phyloP scores from a whole-genome alignment of 352 stramenopile genomes.

The Globisporangium perplexum region DNA sequence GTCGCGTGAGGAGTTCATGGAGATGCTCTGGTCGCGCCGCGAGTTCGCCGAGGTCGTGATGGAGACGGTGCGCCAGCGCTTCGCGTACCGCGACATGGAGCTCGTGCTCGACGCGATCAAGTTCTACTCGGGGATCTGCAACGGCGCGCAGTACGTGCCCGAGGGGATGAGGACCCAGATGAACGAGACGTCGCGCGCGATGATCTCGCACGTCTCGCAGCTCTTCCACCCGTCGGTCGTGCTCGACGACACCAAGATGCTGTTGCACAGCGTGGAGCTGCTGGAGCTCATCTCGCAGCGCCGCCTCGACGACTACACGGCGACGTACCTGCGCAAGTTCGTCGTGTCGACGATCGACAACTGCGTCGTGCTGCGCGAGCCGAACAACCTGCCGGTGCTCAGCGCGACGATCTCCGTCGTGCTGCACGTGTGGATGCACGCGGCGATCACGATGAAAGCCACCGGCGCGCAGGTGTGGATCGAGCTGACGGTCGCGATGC shows the following conservation, averaged over 20 bases:
- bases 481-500: conserved; percentile 73
- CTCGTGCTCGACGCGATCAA: conserved; percentile 84
- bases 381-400: conserved; percentile 50
- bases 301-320: conserved; percentile 77
- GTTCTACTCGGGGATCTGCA: conserved; percentile 84
- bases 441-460: conserved; percentile 45
- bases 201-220: conserved; percentile 87
- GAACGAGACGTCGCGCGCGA: conserved; percentile 71
- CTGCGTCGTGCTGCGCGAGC: conserved; percentile 60
- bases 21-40: conserved; percentile 67
- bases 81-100: conserved; percentile 81
- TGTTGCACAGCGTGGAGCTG: conserved; percentile 81
- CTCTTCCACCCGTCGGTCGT: conserved; percentile 84
- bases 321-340: conserved; percentile 84
- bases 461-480: conserved; percentile 69
- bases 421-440: conserved; percentile 86
- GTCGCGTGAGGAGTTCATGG: conserved; percentile 77
- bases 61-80: conserved; percentile 82
- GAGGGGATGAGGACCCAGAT: conserved; percentile 78
- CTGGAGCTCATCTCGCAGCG: conserved; percentile 83
- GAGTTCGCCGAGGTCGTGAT: conserved; percentile 84
- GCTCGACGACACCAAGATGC: conserved; percentile 76
- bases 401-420: conserved; percentile 79
- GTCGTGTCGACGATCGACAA: conserved; percentile 84
- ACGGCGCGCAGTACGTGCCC: conserved; percentile 62